Conservation (phyloP, 2,329 filamentous ascomycete genomes). For the Ophiognomonia clavigignenti-juglandacearum region DNA sequence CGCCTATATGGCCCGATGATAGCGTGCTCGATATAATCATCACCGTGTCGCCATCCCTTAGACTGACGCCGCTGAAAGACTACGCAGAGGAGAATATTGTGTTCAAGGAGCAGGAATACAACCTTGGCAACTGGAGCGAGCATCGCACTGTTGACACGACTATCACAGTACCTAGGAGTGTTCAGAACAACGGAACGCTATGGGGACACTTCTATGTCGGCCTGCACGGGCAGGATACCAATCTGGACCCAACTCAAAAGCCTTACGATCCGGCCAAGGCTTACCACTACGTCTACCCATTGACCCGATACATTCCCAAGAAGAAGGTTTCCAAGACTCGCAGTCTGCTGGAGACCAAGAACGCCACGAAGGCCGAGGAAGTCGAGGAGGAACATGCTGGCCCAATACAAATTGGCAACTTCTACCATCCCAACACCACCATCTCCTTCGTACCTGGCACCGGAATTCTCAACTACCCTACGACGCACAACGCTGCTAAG, state of each 20-base stretch:
- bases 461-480: constrained; percentile 62
- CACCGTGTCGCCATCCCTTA: constrained; percentile 73
- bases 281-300: constrained; percentile 75
- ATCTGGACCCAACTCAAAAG: constrained; percentile 68
- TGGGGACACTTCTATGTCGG: constrained; percentile 93
- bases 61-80: constrained; percentile 61
- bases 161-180: constrained; percentile 70
- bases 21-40: constrained; percentile 77
- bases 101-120: constrained; percentile 75
- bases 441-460: constrained; percentile 80
- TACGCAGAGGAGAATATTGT: constrained; percentile 66
- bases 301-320: constrained; percentile 87
- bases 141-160: constrained; percentile 70
- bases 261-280: constrained; percentile 72
- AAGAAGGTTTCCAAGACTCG: constrained; percentile 86
- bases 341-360: constrained; percentile 66
- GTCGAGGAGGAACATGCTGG: constrained; percentile 49
- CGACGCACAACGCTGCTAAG: constrained; percentile 67
- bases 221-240: constrained; percentile 57
- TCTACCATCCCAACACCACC: constrained; percentile 94
- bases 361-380: constrained; percentile 41
- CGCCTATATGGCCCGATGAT: constrained; percentile 83
- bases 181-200: constrained; percentile 88
- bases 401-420: constrained; percentile 67
- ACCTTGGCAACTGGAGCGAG: constrained; percentile 73